Conservation (phyloP, 805 yeast species). For the Lipomyces mesembrius region DNA sequence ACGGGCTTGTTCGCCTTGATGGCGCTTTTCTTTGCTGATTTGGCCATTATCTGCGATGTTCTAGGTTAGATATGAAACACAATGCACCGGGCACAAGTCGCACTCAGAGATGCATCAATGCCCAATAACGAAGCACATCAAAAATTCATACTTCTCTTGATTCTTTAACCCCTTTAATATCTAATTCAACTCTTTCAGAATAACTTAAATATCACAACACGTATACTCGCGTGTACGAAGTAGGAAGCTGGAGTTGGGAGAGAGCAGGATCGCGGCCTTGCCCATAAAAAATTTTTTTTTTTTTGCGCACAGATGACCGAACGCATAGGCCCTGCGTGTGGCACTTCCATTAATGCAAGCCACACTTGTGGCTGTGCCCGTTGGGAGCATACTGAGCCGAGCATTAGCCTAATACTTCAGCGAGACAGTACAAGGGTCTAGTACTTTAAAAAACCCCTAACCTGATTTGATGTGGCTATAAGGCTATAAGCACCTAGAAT, state of each 20-base stretch:
- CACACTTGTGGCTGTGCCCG: background rate
- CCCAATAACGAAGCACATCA: background rate
- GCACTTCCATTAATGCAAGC: background rate
- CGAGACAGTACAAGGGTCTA: no score
- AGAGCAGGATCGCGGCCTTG: background rate
- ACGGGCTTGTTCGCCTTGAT: background rate
- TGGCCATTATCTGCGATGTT: conserved; percentile 25
- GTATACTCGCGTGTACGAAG: background rate
- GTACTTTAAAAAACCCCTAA: no score
- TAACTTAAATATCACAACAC: background rate
- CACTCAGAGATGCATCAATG: background rate
- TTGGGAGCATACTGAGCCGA: no score
- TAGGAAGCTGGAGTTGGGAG: background rate
- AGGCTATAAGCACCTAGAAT: no score
- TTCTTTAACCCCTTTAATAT: background rate
- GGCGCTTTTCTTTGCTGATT: conserved; percentile 13
- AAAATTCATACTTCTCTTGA: background rate
- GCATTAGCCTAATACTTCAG: no score
- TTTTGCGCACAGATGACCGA: background rate
- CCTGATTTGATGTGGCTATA: no score
- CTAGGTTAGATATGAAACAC: background rate
- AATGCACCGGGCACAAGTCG: background rate
- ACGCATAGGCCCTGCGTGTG: background rate
- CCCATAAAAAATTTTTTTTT: conserved; percentile 1
- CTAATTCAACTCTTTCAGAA: background rate